phyloP scores from a whole-genome alignment of 768 basidiomycete species.

The Boletus reticulatus region DNA sequence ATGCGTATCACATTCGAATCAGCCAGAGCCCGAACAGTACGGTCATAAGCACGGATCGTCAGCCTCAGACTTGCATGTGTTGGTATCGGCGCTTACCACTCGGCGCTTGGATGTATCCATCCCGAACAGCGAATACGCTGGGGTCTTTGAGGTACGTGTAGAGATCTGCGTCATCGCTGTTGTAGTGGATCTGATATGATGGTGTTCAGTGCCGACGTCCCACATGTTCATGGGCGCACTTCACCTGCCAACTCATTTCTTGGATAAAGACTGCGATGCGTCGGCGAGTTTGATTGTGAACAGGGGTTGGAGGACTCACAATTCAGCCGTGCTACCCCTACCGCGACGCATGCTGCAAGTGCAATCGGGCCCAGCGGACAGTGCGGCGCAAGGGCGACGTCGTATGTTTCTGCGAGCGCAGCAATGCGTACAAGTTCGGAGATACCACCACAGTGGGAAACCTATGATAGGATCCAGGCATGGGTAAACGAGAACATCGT shows the following conservation, averaged over 20 bases:
- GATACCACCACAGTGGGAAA: too few relatives aligned
- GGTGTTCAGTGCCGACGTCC: not conserved
- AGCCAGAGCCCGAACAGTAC: not conserved
- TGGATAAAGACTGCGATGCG: constrained; percentile 46
- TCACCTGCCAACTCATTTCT: constrained; percentile 62
- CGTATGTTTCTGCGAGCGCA: too few relatives aligned
- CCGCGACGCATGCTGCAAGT: constrained; percentile 66
- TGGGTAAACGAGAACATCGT: too few relatives aligned
- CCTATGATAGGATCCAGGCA: too few relatives aligned
- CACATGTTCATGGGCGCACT: not conserved
- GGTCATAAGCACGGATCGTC: not conserved
- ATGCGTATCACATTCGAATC: not conserved
- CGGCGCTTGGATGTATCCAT: constrained; percentile 49
- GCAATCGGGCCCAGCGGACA: constrained; percentile 73
- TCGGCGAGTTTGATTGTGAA: not conserved
- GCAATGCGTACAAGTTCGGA: too few relatives aligned
- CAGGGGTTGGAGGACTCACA: constrained; percentile 37
- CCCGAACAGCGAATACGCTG: constrained; percentile 49
- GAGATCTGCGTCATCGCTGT: constrained; percentile 55
- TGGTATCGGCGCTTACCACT: constrained; percentile 29
- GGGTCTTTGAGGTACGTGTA: constrained; percentile 57
- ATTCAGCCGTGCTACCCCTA: constrained; percentile 57
- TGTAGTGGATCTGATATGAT: constrained; percentile 57
- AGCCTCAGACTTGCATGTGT: not conserved
- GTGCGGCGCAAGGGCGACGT: constrained; percentile 55